Base-by-base conservation (phyloP, 805 yeast species). In the Lachancea dasiensis region DNA sequence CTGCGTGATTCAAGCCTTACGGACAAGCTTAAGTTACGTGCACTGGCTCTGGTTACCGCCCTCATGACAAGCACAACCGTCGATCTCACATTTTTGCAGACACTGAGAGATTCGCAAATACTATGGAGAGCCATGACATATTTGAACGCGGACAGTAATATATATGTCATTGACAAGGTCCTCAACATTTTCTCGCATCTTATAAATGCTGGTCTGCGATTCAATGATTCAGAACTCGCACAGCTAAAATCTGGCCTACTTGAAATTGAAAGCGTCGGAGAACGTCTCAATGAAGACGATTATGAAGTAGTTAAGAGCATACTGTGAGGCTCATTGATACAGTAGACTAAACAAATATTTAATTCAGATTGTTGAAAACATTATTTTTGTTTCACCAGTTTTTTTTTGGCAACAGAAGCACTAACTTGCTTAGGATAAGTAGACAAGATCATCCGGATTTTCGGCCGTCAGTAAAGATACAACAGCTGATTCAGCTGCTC, bases 1-100 rank as follows among this genome's bases (percentile, higher is more conserved):
- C 45, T 60, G 18, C 47, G 38, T 11, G 55, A 51, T 19, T 11
- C 36, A 1, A 32, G 27, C 3, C 39, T 46, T 1, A 46, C 48
- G 9, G 65, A 67, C 25, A 79, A 72, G 49, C 45, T 70, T 25
- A 68, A 69, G 41, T 57, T 79, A 40, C 70, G 86, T 56, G 56
- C 70, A 1, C 63, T 81, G 27, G 77, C 84, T 8, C 51, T 79
- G 35, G 47, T 79, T 3, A 69, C 79, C n/a, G 75, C 87, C 1
- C 59, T 79, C 11, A 54, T 81, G 24, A 72, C 83, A 7, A 70
- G 77, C 2, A 77, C 73, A 3, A 52, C 69, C 13, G 62, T 67
- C 27, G 56, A 61, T 8, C 69, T 68, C 9, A 65, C 67, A 27
- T 31, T 60, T 20, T 39, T 58, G 9, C 52, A 60, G 21, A 45